Percentiles rank a stretch among this genome's conserved stretches.
These are phyloP conservation scores for Aspergillus oerlinghausenensis DNA, from an alignment of 2,329 filamentous ascomycete genomes.

Conservation along the genomic window DNA sequence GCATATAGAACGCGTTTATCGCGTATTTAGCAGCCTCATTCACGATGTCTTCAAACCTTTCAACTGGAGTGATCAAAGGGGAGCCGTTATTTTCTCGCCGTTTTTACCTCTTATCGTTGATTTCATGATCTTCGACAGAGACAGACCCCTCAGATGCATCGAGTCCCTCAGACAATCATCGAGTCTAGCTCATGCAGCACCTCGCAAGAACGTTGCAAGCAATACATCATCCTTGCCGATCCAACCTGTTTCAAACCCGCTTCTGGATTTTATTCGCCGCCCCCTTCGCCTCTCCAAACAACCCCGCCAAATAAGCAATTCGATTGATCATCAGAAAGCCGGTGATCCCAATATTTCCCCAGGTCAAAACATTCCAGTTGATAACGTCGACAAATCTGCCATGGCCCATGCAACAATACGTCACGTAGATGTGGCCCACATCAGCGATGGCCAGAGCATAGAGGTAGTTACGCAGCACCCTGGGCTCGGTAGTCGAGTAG, in stretches of 20 bases:
- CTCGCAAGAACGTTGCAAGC: not conserved
- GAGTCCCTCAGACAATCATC: not conserved
- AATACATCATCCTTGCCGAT: not conserved
- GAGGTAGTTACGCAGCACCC: constrained; percentile 64
- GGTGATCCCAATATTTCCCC: constrained; percentile 67
- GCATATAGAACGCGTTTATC: not conserved
- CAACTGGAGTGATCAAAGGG: not conserved
- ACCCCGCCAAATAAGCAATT: constrained; percentile 54
- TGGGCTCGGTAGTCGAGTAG: constrained; percentile 60
- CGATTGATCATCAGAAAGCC: constrained; percentile 55
- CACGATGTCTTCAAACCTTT: not conserved
- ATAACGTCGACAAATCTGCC: constrained; percentile 50
- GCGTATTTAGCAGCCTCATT: not conserved
- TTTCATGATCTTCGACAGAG: not conserved
- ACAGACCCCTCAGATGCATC: not conserved
- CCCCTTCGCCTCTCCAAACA: constrained; percentile 49
- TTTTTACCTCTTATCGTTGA: not conserved
- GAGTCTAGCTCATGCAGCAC: not conserved
- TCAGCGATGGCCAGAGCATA: constrained; percentile 62
- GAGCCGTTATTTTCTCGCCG: not conserved
- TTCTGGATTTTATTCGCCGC: constrained; percentile 18
- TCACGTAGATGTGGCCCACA: constrained; percentile 62
- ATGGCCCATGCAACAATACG: constrained; percentile 55
- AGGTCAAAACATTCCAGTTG: constrained; percentile 66
- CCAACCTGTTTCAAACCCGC: constrained; percentile 34